Percentiles rank a stretch among this genome's conserved stretches.
phyloP scores from a whole-genome alignment of 2,329 filamentous ascomycete genomes.

The Chaetomiaceae sp. region DNA sequence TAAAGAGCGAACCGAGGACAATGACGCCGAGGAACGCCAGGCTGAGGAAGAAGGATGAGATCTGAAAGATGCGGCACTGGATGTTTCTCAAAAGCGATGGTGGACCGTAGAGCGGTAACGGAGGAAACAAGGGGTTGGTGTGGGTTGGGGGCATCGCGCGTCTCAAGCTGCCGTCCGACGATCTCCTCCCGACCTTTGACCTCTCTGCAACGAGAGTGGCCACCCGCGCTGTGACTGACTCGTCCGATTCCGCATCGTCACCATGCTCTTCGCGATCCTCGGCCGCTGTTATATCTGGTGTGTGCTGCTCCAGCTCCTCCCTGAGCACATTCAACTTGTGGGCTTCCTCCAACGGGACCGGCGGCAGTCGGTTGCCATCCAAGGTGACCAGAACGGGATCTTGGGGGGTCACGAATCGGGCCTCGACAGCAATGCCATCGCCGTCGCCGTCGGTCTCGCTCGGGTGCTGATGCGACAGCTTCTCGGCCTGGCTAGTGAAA shows the following conservation, averaged over 20 bases:
- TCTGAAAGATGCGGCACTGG: conserved; percentile 61
- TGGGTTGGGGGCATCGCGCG: conserved; percentile 56
- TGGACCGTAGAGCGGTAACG: conserved; percentile 75
- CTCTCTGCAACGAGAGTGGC: not conserved
- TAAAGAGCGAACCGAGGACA: conserved; percentile 67
- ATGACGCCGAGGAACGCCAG: conserved; percentile 72
- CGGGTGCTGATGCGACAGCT: conserved; percentile 42
- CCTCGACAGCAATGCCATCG: conserved; percentile 53
- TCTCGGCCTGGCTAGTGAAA: conserved; percentile 58
- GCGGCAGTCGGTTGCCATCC: conserved; percentile 61
- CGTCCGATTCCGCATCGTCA: conserved; percentile 30
- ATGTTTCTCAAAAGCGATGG: conserved; percentile 60
- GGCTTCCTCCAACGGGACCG: conserved; percentile 65
- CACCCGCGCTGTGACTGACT: not conserved
- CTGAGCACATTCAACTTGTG: conserved; percentile 62
- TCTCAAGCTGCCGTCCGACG: conserved; percentile 43
- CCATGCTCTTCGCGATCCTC: conserved; percentile 30
- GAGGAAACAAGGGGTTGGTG: conserved; percentile 79
- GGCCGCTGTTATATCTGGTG: conserved; percentile 27
- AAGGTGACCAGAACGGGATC: conserved; percentile 67
- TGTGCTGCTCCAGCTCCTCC: conserved; percentile 39
- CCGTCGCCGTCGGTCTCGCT: conserved; percentile 25
- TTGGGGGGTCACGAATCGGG: conserved; percentile 61
- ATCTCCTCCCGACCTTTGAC: conserved; percentile 31
- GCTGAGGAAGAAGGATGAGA: conserved; percentile 70